Conservation (phyloP, 208 protist species). For the Trypanosoma theileri region DNA sequence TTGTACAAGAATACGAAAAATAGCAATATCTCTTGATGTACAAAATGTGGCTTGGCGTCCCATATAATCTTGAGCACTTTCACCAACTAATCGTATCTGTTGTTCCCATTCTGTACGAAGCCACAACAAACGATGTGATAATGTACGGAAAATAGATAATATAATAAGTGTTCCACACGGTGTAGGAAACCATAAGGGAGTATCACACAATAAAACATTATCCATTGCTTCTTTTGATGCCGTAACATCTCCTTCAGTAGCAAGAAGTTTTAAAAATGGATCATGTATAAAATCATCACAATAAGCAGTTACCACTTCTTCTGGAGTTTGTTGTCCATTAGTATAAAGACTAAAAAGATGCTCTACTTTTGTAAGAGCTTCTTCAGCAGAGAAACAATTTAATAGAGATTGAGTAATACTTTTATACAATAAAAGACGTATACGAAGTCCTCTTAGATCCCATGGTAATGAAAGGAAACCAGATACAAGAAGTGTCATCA, state of each 20-base stretch:
- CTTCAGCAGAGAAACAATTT: slow-evolving; percentile 23
- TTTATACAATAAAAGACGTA: slow-evolving; percentile 18
- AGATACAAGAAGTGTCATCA: slow-evolving; percentile 15
- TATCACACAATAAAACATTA: slow-evolving; percentile 30
- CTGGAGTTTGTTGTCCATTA: slow-evolving; percentile 5
- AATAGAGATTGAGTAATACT: background rate
- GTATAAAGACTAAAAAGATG: slow-evolving; percentile 4
- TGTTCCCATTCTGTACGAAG: slow-evolving; percentile 61
- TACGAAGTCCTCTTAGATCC: slow-evolving; percentile 16
- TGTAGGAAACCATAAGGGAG: slow-evolving; percentile 40
- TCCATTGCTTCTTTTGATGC: slow-evolving; percentile 16
- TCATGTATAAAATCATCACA: slow-evolving; percentile 6
- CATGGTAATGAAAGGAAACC: slow-evolving; percentile 30
- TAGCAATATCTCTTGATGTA: slow-evolving; percentile 46
- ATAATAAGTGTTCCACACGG: slow-evolving; percentile 63
- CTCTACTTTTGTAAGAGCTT: slow-evolving; percentile 16
- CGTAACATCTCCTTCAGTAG: slow-evolving; percentile 12
- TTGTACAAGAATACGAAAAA: slow-evolving; percentile 47
- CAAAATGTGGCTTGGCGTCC: slow-evolving; percentile 62
- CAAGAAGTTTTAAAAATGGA: slow-evolving; percentile 10
- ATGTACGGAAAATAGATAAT: slow-evolving; percentile 52
- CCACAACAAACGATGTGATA: slow-evolving; percentile 36
- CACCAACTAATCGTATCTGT: slow-evolving; percentile 36
- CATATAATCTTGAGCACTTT: slow-evolving; percentile 34
- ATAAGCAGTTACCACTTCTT: slow-evolving; percentile 2